These are phyloP conservation scores for Penicillium brasilianum DNA, from an alignment of 2,329 filamentous ascomycete genomes.

Conservation along the genomic window DNA sequence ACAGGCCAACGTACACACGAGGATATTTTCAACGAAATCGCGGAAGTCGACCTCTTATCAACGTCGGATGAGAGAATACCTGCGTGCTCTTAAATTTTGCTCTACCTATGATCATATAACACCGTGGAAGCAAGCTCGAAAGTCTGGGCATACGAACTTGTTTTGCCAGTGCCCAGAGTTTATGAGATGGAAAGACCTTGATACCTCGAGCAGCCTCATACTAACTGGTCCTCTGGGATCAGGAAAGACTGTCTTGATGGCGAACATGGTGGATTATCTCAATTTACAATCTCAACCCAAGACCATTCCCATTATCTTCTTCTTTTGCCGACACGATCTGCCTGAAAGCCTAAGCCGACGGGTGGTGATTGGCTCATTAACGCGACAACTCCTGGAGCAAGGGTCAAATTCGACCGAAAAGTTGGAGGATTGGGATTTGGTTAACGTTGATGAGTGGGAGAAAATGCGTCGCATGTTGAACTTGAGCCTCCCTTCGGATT, in stretches of 20 bases:
- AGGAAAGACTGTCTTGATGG: not conserved
- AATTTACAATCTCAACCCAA: not conserved
- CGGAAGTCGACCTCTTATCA: constrained; percentile 3
- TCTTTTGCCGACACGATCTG: not conserved
- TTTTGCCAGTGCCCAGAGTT: constrained; percentile 18
- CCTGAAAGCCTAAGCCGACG: not conserved
- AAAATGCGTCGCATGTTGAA: not conserved
- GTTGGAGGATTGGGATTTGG: not conserved
- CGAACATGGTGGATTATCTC: not conserved
- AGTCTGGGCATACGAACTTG: constrained; percentile 43
- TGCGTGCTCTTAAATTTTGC: constrained; percentile 46
- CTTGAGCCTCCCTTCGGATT: not conserved
- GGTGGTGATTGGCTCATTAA: not conserved
- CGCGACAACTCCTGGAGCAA: not conserved
- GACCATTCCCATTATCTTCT: not conserved
- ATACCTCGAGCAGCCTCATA: not conserved
- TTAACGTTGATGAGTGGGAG: not conserved
- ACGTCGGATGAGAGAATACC: not conserved
- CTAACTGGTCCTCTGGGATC: not conserved
- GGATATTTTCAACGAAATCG: not conserved
- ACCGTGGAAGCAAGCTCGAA: constrained; percentile 51
- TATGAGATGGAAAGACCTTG: not conserved
- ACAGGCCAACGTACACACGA: constrained; percentile 24
- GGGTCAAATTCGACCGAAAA: not conserved
- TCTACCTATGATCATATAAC: constrained; percentile 50